Percentiles rank a stretch among this genome's conserved stretches.
Conservation (phyloP, 352 stramenopile species). For the Pythium volutum region DNA sequence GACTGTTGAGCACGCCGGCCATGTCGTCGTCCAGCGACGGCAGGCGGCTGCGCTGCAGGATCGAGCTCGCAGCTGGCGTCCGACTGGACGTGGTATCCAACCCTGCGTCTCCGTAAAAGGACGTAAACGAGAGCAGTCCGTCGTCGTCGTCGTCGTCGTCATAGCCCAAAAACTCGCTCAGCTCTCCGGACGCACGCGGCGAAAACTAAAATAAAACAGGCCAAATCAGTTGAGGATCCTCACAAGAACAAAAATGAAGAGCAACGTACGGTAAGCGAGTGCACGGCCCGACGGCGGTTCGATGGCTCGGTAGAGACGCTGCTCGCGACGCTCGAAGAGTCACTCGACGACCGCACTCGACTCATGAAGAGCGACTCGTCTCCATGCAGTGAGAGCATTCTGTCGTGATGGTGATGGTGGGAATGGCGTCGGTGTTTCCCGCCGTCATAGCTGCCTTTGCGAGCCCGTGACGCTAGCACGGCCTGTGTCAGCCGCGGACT, state of each 20-base stretch:
- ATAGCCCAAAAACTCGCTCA: constrained; percentile 56
- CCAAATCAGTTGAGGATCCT: not conserved
- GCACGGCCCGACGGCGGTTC: constrained; percentile 52
- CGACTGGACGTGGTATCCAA: not conserved
- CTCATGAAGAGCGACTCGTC: not conserved
- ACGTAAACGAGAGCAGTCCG: constrained; percentile 12
- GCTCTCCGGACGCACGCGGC: constrained; percentile 37
- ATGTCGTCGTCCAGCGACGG: constrained; percentile 22
- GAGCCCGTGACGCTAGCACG: constrained; percentile 40
- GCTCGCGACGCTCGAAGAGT: constrained; percentile 54
- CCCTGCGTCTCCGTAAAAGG: not conserved
- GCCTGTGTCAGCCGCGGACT: constrained; percentile 47
- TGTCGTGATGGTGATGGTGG: not conserved
- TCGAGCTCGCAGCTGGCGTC: not conserved
- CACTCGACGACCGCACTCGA: constrained; percentile 13
- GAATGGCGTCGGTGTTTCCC: not conserved
- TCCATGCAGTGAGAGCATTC: constrained; percentile 17
- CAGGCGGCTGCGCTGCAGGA: not conserved
- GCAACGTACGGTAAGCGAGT: constrained; percentile 51
- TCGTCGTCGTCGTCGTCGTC: constrained; percentile 30
- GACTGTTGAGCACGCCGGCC: constrained; percentile 22
- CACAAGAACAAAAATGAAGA: not conserved
- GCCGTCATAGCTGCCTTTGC: constrained; percentile 34
- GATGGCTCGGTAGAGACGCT: constrained; percentile 52
- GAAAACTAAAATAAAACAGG: constrained; percentile 20